A percentile compares a stretch with the other conserved stretches of the same genome.
These are phyloP conservation scores for Phlyctochytrium planicorne DNA, from an alignment of 192 early-diverging fungal genomes.

Conservation along the genomic window DNA sequence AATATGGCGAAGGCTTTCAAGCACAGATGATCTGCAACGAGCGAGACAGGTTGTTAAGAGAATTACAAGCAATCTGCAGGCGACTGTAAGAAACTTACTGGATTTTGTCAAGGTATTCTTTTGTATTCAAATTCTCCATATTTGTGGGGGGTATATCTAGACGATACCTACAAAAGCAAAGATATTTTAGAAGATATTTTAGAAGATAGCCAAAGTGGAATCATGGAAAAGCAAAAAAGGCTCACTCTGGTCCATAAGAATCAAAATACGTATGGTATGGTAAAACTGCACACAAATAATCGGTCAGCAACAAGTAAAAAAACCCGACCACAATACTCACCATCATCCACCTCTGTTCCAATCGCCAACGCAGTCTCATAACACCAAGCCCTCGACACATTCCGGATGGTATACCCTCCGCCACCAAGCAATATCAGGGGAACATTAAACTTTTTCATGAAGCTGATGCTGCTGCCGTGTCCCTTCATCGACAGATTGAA, in stretches of 20 bases:
- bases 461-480: conserved; percentile 91
- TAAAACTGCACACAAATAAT: conserved; percentile 32
- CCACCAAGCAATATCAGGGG: conserved; percentile 93
- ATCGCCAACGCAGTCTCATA: conserved; percentile 87
- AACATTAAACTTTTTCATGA: conserved; percentile 88
- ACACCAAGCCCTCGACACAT: conserved; percentile 93
- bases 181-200: too few relatives aligned
- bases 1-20: conserved; percentile 87
- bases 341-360: conserved; percentile 67
- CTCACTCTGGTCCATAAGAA: conserved; percentile 59
- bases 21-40: conserved; percentile 45
- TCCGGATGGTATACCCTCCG: conserved; percentile 88
- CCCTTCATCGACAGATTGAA: conserved; percentile 93
- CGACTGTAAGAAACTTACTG: conserved; percentile 45
- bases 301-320: conserved; percentile 11
- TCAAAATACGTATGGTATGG: conserved; percentile 68
- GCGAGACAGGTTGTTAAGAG: background rate
- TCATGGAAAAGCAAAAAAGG: too few relatives aligned
- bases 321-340: conserved; percentile 15
- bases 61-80: background rate
- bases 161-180: conserved; percentile 43
- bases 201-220: too few relatives aligned
- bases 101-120: conserved; percentile 79
- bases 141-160: conserved; percentile 71
- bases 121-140: conserved; percentile 89